Base-by-base conservation (phyloP, 257 asterid species). In the Petunia secreta region DNA sequence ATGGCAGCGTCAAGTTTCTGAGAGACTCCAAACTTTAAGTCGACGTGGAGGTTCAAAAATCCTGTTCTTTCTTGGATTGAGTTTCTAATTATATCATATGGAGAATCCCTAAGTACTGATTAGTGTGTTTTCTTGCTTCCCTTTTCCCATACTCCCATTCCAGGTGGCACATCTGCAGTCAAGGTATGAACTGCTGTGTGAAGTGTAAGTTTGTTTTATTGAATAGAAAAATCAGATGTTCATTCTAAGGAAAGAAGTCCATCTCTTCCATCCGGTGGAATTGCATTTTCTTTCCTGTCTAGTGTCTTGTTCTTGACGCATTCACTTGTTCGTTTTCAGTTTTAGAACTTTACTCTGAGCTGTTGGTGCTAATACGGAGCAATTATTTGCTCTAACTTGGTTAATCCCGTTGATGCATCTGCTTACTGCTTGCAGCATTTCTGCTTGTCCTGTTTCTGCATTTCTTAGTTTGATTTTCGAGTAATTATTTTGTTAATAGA, bases 1-100 rank as follows among this genome's bases (percentile, higher is more conserved):
- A 59, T 94, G 99, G 98, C 97, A 92, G 89, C 84, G 85, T 64
- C 97, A 94, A 86, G 94, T 96, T 69, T 88, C 97, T 34, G 98
- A 91, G 73, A 91, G 99, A 80, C 83, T 96, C 75, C 93, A 87
- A 84, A 83, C 92, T 68, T 84, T 96, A 86, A 62, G 90, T 80
- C 85, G 84, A 79, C 87, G 98, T 84, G 75, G 94, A 96, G 99
- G 99, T 94, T 80, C 75, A 63, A 15, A 52, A 36, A 11, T 73
- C 38, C 13, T 68, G 1, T 50, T 50, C 46, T 37, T 50, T 36
- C 34, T 50, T 73, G 78, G 36, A 50, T 73, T 50, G 36, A 52
- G 77, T 71, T 73, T 50, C 6, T 73, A 73, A 36, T 73, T 46
- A 34, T 73, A 73, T 50, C 46, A 34, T 50, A 73, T 60, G 39